These are phyloP conservation scores for Ustilago nuda DNA, from an alignment of 1,284 basidiomycete genomes.

Conservation along the genomic window DNA sequence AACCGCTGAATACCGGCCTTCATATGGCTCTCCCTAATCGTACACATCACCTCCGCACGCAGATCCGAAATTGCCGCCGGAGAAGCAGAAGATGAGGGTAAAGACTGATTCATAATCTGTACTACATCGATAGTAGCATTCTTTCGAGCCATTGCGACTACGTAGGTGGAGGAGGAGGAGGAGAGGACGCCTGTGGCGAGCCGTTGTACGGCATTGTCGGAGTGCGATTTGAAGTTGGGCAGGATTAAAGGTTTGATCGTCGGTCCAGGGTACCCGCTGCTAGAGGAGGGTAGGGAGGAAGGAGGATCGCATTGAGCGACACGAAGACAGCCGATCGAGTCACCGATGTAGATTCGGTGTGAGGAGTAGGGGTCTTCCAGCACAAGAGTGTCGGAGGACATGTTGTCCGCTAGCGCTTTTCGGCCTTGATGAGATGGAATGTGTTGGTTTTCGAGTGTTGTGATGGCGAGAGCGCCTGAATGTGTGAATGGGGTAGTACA, in stretches of 20 bases:
- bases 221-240: slow-evolving; percentile 46
- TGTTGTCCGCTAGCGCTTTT: not conserved
- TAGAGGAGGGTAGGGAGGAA: slow-evolving; percentile 12
- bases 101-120: slow-evolving; percentile 27
- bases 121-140: slow-evolving; percentile 59
- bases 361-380: slow-evolving; percentile 38
- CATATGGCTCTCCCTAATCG: slow-evolving; percentile 49
- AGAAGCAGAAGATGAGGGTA: slow-evolving; percentile 20
- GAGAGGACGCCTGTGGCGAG: slow-evolving; percentile 44
- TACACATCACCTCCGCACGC: slow-evolving; percentile 40
- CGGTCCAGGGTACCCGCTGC: slow-evolving; percentile 33
- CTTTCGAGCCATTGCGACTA: slow-evolving; percentile 57
- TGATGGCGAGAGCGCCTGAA: not conserved
- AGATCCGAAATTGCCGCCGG: slow-evolving; percentile 17
- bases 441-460: not conserved
- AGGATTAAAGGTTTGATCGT: slow-evolving; percentile 35
- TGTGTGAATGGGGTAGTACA: not conserved
- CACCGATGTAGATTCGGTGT: slow-evolving; percentile 50
- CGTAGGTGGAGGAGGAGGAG: slow-evolving; percentile 16
- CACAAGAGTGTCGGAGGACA: slow-evolving; percentile 26
- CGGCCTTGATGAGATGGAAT: not conserved
- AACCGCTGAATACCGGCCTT: slow-evolving; percentile 58
- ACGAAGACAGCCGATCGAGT: slow-evolving; percentile 52
- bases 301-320: slow-evolving; percentile 40
- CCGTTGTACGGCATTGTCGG: slow-evolving; percentile 46